Base-by-base conservation (phyloP, 306 rosid genomes). In the Styphnolobium japonicum region DNA sequence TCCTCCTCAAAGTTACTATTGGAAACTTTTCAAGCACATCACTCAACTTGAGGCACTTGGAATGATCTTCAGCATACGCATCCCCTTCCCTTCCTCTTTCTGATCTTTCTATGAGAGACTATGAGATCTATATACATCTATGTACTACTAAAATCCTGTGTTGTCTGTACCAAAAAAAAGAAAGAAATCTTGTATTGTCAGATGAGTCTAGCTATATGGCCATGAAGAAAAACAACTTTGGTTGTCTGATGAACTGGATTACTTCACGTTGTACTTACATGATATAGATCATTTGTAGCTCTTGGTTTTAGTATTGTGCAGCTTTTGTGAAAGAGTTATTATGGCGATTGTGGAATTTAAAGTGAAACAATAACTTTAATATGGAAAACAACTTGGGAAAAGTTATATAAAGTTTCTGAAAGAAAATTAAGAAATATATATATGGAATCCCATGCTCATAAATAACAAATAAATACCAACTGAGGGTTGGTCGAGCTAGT, bases 1-100 rank as follows among this genome's bases (percentile, higher is more conserved):
- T 91, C 94, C 62, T 88, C 96, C 9, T 88, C 86, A 4, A 82
- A 19, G 74, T 64, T 46, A 71, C 86, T 93, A 4, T 2, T 89
- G 9, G 5, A 74, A 11, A 80, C 15, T 76, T 48, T 90, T 3
- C 67, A 31, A 10, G 58, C 63, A 58, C 67, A 68, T 76, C 90
- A 71, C 39, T 68, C 66, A 14, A 22, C 73, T 58, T 83, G 68
- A 65, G 56, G 33, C 19, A 14, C 14, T 39, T 39, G 60, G 64
- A 49, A 60, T 43, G 55, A 33, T 58, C n/a, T n/a, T 57, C 25
- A 7, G 81, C 67, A 52, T 2, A 43, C 2, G 34, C 63, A 56
- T 4, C 18, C 31, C 31, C 31, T 27, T 27, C 31, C 52, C 18
- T 15, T 5, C 10, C n/a, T 11, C n/a, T 58, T 27, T 33, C 14